These are phyloP conservation scores for Shiraia sp. DNA, from an alignment of 2,329 filamentous ascomycete genomes.

Conservation along the genomic window DNA sequence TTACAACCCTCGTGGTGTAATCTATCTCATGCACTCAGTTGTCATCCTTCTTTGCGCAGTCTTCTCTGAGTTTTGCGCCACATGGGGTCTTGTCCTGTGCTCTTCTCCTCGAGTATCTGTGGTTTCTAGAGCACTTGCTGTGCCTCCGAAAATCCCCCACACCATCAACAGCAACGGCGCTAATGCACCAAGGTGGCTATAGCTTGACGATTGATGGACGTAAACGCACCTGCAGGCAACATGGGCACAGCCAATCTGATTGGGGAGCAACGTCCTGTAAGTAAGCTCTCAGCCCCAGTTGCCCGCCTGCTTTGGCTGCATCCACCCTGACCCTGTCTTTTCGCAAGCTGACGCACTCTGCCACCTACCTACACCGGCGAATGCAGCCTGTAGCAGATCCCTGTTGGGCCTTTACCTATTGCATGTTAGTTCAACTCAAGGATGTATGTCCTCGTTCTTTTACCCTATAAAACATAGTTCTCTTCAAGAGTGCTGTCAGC, in stretches of 20 bases:
- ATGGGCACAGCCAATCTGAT: constrained; percentile 25
- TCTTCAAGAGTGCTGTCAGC: constrained; percentile 19
- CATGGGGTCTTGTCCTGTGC: constrained; percentile 10
- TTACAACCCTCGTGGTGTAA: constrained; percentile 23
- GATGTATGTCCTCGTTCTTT: constrained; percentile 17
- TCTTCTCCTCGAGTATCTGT: neutral
- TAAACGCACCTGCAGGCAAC: constrained; percentile 23
- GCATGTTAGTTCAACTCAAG: constrained; percentile 17
- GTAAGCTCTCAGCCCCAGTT: constrained; percentile 41
- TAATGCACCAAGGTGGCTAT: too few relatives aligned
- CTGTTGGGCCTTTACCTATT: constrained; percentile 22
- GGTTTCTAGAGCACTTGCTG: too few relatives aligned
- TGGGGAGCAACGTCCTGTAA: constrained; percentile 24
- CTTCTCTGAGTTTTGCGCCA: constrained; percentile 19
- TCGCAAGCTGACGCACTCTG: constrained; percentile 31
- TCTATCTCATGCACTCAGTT: constrained; percentile 24
- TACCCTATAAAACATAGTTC: constrained; percentile 37
- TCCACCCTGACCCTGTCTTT: constrained; percentile 28
- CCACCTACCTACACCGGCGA: constrained; percentile 27
- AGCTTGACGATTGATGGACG: constrained; percentile 8
- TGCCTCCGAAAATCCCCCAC: too few relatives aligned
- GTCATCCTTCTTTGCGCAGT: constrained; percentile 20
- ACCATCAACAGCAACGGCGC: too few relatives aligned
- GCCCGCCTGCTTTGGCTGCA: constrained; percentile 34
- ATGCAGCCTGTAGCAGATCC: constrained; percentile 26